Percentiles rank a stretch among this genome's conserved stretches.
These are phyloP conservation scores for Leucocoprinus sp. DNA, from an alignment of 768 basidiomycete genomes.

Conservation along the genomic window DNA sequence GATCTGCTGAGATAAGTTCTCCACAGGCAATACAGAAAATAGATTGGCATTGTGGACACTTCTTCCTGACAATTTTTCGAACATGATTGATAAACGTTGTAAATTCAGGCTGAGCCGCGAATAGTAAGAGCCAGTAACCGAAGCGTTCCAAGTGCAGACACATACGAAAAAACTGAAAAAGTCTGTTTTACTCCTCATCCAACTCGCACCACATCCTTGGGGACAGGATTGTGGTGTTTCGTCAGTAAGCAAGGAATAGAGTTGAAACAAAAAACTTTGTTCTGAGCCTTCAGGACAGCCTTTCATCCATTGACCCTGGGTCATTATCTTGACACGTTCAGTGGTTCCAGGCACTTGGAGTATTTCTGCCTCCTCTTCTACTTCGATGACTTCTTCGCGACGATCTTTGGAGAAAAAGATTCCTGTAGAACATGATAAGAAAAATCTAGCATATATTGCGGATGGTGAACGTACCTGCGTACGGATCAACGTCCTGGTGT, in stretches of 20 bases:
- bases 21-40: conserved; percentile 73
- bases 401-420: conserved; percentile 95
- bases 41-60: conserved; percentile 53
- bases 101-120: conserved; percentile 66
- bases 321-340: conserved; percentile 59
- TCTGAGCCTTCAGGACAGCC: conserved; percentile 93
- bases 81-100: conserved; percentile 60
- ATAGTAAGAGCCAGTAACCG: neutral
- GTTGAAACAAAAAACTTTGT: conserved; percentile 79
- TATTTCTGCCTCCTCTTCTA: conserved; percentile 70
- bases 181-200: conserved; percentile 59
- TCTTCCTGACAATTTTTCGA: conserved; percentile 43
- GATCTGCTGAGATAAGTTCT: conserved; percentile 45
- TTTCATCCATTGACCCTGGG: conserved; percentile 94
- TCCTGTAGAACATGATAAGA: conserved; percentile 34
- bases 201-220: conserved; percentile 57
- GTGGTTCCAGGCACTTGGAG: conserved; percentile 31
- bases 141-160: conserved; percentile 12
- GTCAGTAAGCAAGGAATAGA: conserved; percentile 62
- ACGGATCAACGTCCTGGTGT: conserved; percentile 70
- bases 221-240: conserved; percentile 63
- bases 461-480: conserved; percentile 52
- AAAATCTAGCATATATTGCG: conserved; percentile 5
- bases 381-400: conserved; percentile 85
- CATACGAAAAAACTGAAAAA: conserved; percentile 82